phyloP scores from a whole-genome alignment of 768 basidiomycete species.

The Xanthoconium stramineum region DNA sequence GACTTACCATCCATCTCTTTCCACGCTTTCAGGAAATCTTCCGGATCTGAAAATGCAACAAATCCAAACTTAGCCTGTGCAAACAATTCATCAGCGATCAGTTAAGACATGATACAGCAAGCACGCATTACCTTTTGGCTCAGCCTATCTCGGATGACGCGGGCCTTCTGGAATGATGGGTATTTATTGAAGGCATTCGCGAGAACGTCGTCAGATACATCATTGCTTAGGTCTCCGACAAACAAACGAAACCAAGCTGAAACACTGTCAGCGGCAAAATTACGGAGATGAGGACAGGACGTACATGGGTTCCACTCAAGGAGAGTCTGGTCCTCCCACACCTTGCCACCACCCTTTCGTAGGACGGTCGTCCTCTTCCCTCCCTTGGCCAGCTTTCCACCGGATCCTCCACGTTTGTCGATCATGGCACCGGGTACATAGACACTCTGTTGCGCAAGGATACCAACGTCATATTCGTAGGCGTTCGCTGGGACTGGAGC shows the following conservation, averaged over 20 bases:
- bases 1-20: constrained; percentile 96
- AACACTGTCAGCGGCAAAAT: constrained; percentile 4
- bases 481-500: constrained; percentile 87
- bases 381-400: constrained; percentile 83
- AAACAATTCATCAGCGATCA: constrained; percentile 4
- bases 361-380: constrained; percentile 92
- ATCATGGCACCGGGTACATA: constrained; percentile 92
- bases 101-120: neutral
- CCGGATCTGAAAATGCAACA: constrained; percentile 96
- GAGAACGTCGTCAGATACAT: constrained; percentile 94
- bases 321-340: constrained; percentile 97
- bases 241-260: constrained; percentile 96
- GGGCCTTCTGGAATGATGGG: constrained; percentile 88
- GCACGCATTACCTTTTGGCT: constrained; percentile 77
- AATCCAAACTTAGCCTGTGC: constrained; percentile 92
- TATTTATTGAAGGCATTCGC: constrained; percentile 93
- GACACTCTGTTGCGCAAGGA: constrained; percentile 86
- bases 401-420: constrained; percentile 81
- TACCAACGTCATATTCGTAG: constrained; percentile 90
- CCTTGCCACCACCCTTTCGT: constrained; percentile 92
- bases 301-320: constrained; percentile 96
- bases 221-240: constrained; percentile 96
- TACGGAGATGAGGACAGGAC: constrained; percentile 28
- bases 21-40: constrained; percentile 98
- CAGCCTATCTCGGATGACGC: constrained; percentile 90